These are phyloP conservation scores for Zasmidium angulare DNA, from an alignment of 2,329 filamentous ascomycete genomes.

Conservation along the genomic window DNA sequence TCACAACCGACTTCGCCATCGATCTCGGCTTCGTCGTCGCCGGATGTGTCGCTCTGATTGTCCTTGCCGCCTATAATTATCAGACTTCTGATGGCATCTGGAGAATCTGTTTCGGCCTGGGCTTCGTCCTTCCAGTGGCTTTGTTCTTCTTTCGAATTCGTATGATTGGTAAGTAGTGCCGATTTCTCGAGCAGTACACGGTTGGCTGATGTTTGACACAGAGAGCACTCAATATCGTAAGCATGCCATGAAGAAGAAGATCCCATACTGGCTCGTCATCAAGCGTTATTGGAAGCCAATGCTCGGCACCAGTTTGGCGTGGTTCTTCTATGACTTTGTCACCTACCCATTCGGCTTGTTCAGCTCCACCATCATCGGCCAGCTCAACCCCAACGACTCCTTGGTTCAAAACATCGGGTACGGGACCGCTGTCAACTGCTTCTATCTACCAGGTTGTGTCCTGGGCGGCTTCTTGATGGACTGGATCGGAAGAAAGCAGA, in stretches of 20 bases:
- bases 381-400: constrained; percentile 57
- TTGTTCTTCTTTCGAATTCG: constrained; percentile 69
- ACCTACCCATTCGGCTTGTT: constrained; percentile 76
- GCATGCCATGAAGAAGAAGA: constrained; percentile 63
- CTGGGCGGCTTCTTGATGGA: constrained; percentile 75
- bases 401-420: constrained; percentile 81
- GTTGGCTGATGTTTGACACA: constrained; percentile 33
- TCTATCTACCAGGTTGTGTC: constrained; percentile 80
- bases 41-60: constrained; percentile 70
- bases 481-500: constrained; percentile 72
- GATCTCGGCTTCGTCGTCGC: constrained; percentile 79
- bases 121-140: constrained; percentile 69
- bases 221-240: constrained; percentile 72
- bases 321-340: constrained; percentile 72
- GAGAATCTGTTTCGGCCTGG: constrained; percentile 76
- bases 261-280: constrained; percentile 51
- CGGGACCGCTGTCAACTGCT: constrained; percentile 83
- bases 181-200: neutral
- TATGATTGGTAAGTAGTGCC: constrained; percentile 47
- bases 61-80: constrained; percentile 39
- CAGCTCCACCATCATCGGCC: constrained; percentile 69
- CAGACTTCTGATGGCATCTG: constrained; percentile 70
- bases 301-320: constrained; percentile 67
- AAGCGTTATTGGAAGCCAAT: constrained; percentile 73
- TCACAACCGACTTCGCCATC: constrained; percentile 48